Conservation (phyloP, 768 basidiomycete genomes). For the Leccinum boreale region DNA sequence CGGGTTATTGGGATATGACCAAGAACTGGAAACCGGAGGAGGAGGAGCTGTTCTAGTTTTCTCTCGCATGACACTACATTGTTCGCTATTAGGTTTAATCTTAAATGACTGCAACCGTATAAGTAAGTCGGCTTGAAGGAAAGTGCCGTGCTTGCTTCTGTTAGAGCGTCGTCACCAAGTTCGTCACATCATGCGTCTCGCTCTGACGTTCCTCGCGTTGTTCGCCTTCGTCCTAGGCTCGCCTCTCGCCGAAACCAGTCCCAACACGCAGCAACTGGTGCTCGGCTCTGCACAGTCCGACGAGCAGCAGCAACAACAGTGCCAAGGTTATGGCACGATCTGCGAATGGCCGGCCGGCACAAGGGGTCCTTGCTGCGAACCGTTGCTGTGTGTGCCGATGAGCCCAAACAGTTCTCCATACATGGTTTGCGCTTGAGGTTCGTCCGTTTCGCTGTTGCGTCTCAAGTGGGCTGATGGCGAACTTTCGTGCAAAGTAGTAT, state of each 20-base stretch:
- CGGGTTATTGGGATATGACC: constrained; percentile 92
- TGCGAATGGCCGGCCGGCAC: constrained; percentile 2
- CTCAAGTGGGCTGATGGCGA: not conserved
- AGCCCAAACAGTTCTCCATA: constrained; percentile 5
- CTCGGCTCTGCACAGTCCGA: not conserved
- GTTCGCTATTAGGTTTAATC: not conserved
- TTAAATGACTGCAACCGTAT: not conserved
- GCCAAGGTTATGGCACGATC: not conserved
- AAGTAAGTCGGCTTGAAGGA: not conserved
- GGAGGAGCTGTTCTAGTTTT: constrained; percentile 58
- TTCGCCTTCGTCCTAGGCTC: constrained; percentile 1
- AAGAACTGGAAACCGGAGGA: constrained; percentile 88
- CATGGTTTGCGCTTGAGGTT: constrained; percentile 9
- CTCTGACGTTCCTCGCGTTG: not conserved
- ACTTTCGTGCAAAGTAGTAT: not conserved
- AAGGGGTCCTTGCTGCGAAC: constrained; percentile 11
- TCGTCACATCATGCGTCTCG: constrained; percentile 7
- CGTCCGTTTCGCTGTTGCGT: not conserved
- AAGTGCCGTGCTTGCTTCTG: not conserved
- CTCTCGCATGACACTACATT: not conserved
- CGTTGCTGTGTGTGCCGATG: constrained; percentile 9
- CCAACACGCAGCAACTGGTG: constrained; percentile 1
- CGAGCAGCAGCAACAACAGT: not conserved
- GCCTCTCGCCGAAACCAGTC: not conserved
- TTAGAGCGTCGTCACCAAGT: not conserved